Conservation (phyloP, 2,329 filamentous ascomycete species). For the Colletotrichum lupini region DNA sequence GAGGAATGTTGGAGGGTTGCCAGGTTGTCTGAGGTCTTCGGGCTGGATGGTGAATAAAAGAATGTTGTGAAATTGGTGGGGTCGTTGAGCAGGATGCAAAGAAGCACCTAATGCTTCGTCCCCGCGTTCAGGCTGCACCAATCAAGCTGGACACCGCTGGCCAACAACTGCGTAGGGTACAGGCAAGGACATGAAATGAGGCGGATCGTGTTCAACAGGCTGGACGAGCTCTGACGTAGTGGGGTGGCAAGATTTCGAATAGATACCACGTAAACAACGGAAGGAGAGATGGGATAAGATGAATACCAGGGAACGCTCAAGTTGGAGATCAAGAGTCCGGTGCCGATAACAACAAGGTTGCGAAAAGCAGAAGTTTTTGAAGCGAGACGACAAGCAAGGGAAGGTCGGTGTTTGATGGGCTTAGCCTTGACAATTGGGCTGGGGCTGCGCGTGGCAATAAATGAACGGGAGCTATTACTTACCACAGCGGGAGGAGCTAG, state of each 20-base stretch:
- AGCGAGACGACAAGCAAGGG: neutral
- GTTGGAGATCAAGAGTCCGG: neutral
- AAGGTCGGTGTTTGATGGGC: neutral
- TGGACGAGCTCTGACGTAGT: constrained; percentile 4
- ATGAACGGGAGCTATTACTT: constrained; percentile 18
- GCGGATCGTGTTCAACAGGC: neutral
- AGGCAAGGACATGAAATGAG: neutral
- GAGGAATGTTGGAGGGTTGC: constrained; percentile 20
- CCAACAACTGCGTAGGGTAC: neutral
- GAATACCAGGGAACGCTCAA: neutral
- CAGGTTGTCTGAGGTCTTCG: constrained; percentile 18
- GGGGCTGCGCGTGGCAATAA: neutral
- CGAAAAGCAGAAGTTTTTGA: neutral
- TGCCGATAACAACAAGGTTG: neutral
- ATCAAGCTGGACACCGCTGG: neutral
- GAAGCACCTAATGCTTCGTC: constrained; percentile 13
- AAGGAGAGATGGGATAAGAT: neutral
- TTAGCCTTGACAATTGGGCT: neutral
- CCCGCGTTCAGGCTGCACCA: constrained; percentile 15
- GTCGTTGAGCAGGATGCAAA: constrained; percentile 18
- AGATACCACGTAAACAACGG: neutral
- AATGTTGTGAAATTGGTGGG: constrained; percentile 35
- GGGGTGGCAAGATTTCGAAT: constrained; percentile 10
- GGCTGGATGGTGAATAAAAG: constrained; percentile 26
- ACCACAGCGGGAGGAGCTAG: constrained; percentile 20